Base-by-base conservation (phyloP, 2,329 filamentous ascomycete genomes). In the Drechslerella coelobrocha region DNA sequence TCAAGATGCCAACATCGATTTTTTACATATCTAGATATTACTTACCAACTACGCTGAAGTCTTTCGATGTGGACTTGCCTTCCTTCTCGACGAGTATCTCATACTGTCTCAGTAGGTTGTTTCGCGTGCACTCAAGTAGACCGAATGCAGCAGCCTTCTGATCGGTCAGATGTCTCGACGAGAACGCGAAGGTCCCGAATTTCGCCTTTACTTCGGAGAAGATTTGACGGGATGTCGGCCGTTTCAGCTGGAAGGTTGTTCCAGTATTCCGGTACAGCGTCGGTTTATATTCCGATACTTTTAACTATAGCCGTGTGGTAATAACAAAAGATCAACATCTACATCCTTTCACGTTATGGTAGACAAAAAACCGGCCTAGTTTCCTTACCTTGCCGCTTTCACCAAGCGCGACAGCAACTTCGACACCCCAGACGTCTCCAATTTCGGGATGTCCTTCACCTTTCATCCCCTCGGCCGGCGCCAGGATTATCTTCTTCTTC, bases 151-250 rank as follows among this genome's bases (percentile, higher is more conserved):
- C 94, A 74, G 92, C 88, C 78, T 93, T 89, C 85, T 99, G 94
- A 77, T 97, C 93, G 73, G 97, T 93, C 73, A 99, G 86, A 83
- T 99, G 94, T 78, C 94, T 87, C 83, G 97, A 84, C 81, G 91
- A 96, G 86, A 99, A 99, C 76, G 94, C 94, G 85, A 99, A 99
- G 73, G 87, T 91, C 74, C 93, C 92, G 78, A 97, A 99, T 83
- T 93, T 97, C 87, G 93, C 95, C 80, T 95, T 89, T 72, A 96
- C 89, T 82, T 97, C 94, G 50, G 92, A 96, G 57, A 97, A 84
- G 53, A 93, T 89, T 81, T 95, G 91, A 79, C 93, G 88, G 56
- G 93, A 97, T 75, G 91, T 96, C 72, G 91, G 91, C 75, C 94
- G 89, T 87, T 97, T 99, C 75, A 99, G 85, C 72, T 88, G 88